Evolutionary conservation across 1,284 basidiomycete species (phyloP), one percentile per base, ranked within the genome.

Genomic region (Pseudozyma sp.): DNA sequence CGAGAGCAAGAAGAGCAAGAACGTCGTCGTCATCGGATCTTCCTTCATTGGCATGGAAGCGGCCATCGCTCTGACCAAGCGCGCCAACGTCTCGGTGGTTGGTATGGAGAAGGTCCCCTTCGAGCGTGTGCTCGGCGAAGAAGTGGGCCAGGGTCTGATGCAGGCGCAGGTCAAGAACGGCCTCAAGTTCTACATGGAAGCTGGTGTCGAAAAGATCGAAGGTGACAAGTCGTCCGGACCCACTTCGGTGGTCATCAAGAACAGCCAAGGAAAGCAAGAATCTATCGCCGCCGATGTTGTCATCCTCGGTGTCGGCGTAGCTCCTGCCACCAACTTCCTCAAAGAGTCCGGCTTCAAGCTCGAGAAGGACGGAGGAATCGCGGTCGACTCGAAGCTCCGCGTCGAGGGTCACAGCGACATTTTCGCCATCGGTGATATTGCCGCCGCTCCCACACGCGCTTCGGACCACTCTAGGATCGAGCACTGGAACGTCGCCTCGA

Each of bases 41-140:
- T 93, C 92, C 17, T 97, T 97, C 86, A 98, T 98, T 80, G 91
- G 92, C 55, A 93, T 97, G 92, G 94, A 98, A 84, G 87, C 94
- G 10, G 93, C 93, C 5, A 88, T 88, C 14, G 92, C 93, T 0
- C 86, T 93, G 0, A 83, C 89, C 5, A 90, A 92, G 91, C 85
- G 84, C 7, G 84, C 84, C 53, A 90, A 90, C 31, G 90, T 93
- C 57, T 89, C 92, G 66, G 90, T 96, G 54, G 89, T 97, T 55
- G 94, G 94, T 0, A 91, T 91, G 90, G 92, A 93, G 76, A 88
- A 90, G 61, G 88, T 89, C 59, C 94, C 94, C 0, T 94, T 97
- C 81, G 90, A 94, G 82, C 84, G 86, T 19, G 88, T 95, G 37
- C 88, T 98, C 3, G 94, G 94, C 17, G 89, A 90, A 64, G 89